A percentile compares a stretch with the other conserved stretches of the same genome.
Conservation (phyloP, 768 basidiomycete species). For the Russula lepida region DNA sequence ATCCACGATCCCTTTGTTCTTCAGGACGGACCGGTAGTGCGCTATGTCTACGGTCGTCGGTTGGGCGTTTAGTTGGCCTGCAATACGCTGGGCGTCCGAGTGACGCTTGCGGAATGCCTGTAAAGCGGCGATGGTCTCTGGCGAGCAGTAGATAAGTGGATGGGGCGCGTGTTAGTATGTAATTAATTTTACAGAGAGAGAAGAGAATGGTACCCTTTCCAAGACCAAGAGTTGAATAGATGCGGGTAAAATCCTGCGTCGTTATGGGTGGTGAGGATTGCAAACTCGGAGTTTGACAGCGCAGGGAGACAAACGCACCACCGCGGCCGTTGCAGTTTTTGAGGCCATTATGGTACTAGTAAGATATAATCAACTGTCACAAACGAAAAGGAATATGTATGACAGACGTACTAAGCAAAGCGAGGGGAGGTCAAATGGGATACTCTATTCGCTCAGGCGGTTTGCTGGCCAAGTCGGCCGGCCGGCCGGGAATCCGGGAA, state of each 20-base stretch:
- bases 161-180: background rate
- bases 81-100: constrained; percentile 73
- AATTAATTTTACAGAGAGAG: background rate
- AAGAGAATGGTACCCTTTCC: constrained; percentile 62
- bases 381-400: background rate
- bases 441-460: background rate
- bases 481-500: constrained; percentile 7
- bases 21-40: constrained; percentile 85
- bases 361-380: background rate
- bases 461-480: background rate
- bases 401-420: constrained; percentile 3
- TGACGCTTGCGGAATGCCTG: constrained; percentile 97
- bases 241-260: constrained; percentile 68
- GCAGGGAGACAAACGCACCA: constrained; percentile 28
- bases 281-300: constrained; percentile 6
- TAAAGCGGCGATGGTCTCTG: constrained; percentile 85
- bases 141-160: background rate
- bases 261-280: constrained; percentile 8
- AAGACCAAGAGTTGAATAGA: constrained; percentile 74
- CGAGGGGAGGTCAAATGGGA: background rate
- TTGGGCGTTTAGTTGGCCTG: constrained; percentile 52
- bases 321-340: constrained; percentile 61
- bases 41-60: constrained; percentile 83
- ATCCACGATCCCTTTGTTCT: constrained; percentile 87
- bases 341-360: constrained; percentile 44